Conservation (phyloP, 2,329 filamentous ascomycete genomes). For the Alternaria infectoria region DNA sequence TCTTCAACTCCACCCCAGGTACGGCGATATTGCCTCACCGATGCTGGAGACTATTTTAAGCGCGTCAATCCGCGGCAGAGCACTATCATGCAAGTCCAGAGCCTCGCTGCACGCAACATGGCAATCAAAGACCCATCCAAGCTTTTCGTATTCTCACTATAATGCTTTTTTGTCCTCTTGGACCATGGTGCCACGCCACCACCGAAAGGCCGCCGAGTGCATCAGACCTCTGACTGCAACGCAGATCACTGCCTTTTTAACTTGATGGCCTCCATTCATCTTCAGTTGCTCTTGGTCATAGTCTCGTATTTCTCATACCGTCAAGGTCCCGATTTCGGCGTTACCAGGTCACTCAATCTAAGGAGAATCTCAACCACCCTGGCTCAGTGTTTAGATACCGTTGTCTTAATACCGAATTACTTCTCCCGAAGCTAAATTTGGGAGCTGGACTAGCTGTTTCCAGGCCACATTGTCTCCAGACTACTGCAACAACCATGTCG, state of each 20-base stretch:
- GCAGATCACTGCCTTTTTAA: slow-evolving; percentile 10
- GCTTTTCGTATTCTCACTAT: slow-evolving; percentile 44
- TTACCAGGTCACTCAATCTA: slow-evolving; percentile 34
- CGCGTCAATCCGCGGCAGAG: slow-evolving; percentile 7
- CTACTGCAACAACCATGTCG: neutral
- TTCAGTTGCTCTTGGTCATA: slow-evolving; percentile 16
- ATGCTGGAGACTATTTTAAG: slow-evolving; percentile 37
- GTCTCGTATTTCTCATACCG: slow-evolving; percentile 23
- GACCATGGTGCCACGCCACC: slow-evolving; percentile 9
- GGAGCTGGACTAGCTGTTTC: slow-evolving; percentile 22
- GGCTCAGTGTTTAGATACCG: slow-evolving; percentile 23
- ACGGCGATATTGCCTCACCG: slow-evolving; percentile 28
- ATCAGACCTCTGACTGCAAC: slow-evolving; percentile 5
- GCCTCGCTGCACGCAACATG: slow-evolving; percentile 17
- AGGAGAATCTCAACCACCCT: slow-evolving; percentile 16
- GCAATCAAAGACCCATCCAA: slow-evolving; percentile 37
- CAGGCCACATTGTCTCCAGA: slow-evolving; percentile 19
- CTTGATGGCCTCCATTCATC: neutral
- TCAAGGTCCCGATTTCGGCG: slow-evolving; percentile 10
- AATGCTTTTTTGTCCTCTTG: slow-evolving; percentile 20
- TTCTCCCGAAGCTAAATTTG: slow-evolving; percentile 35
- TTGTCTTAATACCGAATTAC: slow-evolving; percentile 24
- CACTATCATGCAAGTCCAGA: slow-evolving; percentile 24
- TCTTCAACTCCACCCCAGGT: slow-evolving; percentile 23
- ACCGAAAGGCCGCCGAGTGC: neutral